A percentile compares a stretch with the other conserved stretches of the same genome.
These are phyloP conservation scores for Priceomyces haplophilus DNA, from an alignment of 805 yeast genomes.

Conservation along the genomic window DNA sequence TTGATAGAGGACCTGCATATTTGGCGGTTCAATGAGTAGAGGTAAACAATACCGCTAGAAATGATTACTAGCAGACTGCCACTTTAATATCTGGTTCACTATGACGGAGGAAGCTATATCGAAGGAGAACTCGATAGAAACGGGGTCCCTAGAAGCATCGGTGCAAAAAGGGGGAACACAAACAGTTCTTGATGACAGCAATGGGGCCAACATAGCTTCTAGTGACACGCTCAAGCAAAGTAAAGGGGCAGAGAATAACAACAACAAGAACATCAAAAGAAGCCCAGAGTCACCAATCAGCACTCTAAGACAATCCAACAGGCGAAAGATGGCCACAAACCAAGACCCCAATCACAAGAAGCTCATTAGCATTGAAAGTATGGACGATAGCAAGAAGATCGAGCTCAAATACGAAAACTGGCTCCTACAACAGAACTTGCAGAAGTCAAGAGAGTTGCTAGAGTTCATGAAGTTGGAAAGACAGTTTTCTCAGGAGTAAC, in stretches of 20 bases:
- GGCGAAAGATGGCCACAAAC: constrained; percentile 14
- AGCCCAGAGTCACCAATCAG: constrained; percentile 38
- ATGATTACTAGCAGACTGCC: too few relatives aligned
- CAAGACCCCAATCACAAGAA: not conserved
- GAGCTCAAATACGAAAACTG: constrained; percentile 30
- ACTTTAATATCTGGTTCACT: too few relatives aligned
- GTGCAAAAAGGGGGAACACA: not conserved
- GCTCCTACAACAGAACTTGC: constrained; percentile 24
- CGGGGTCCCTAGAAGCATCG: not conserved
- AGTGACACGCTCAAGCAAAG: not conserved
- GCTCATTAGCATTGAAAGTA: constrained; percentile 1
- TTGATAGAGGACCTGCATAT: too few relatives aligned
- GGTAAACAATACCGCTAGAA: too few relatives aligned
- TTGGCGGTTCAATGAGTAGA: too few relatives aligned
- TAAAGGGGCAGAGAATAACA: not conserved
- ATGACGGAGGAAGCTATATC: not conserved
- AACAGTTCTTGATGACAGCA: not conserved
- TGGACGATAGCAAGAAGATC: constrained; percentile 14
- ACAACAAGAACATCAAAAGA: constrained; percentile 18
- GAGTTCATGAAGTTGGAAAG: constrained; percentile 33
- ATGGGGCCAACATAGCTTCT: not conserved
- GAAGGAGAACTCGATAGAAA: not conserved
- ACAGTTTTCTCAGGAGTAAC: constrained; percentile 11
- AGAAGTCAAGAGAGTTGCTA: constrained; percentile 20
- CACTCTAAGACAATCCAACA: constrained; percentile 22